Base-by-base conservation (phyloP, 371 early-diverging fungal genomes). In the Mortierella sp. region DNA sequence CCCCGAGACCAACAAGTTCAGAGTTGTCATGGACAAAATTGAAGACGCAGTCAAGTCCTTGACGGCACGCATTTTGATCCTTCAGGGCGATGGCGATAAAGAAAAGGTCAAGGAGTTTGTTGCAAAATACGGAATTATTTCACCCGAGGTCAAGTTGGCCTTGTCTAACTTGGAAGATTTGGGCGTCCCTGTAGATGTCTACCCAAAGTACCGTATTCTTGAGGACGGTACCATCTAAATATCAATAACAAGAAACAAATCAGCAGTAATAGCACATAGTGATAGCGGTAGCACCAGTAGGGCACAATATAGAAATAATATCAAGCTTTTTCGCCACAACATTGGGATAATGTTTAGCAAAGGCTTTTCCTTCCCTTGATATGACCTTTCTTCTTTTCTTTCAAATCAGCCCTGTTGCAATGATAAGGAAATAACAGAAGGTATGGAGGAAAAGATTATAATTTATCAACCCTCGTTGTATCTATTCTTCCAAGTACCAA, bases 1-100 rank as follows among this genome's bases (percentile, higher is more conserved):
- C 64, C 54, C 73, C 7, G 70, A 72, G 6, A 85, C 84, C 0
- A 75, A 74, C 13, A 85, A 76, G 49, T 94, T 90, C 73, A 73
- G 88, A 23, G 94, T 94, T 23, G 79, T 93, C 67, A 89, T 93
- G 83, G 88, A 88, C 42, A 86, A 83, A 66, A 91, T 95, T 22
- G 84, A 83, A 17, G 66, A 75, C n/a, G 93, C 91, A 6, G 94
- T 95, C 0, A 66, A 83, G 26, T 87, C 88, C 29, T 77, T 95
- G 64, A 92, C 93, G 0, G 85, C 78, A 10, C 89, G 90, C 45
- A 93, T 95, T 57, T 80, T 95, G 83, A 75, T 93, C 17, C 86
- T 94, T 40, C 94, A 95, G 85, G 95, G 94, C 5, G 87, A 94
- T 78, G 95, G 95, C 43, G 89, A 91, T 79, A 93, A 93, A 79